Base-by-base conservation (phyloP, 495 filamentous ascomycete genomes). In the Xylaria cubensis region DNA sequence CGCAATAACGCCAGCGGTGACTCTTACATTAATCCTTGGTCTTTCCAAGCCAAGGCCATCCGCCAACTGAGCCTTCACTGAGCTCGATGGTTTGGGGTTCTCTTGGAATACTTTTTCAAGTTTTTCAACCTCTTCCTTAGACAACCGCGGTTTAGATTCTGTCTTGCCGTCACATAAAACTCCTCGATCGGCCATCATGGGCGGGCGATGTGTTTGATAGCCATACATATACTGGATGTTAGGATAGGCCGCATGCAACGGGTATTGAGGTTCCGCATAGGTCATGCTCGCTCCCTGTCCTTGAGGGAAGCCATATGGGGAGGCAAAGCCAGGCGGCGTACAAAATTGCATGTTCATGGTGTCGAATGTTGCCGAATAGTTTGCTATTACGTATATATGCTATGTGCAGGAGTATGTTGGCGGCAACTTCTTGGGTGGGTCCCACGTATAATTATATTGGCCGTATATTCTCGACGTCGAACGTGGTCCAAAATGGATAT, bases 101-200 rank as follows among this genome's bases (percentile, higher is more conserved):
- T 92, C 88, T 73, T 89, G 85, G 75, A 94, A 95, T 59, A 94
- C 89, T 24, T 87, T 84, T 76, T 95, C 93, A 64, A 95, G 80
- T 26, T 90, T 87, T 72, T 93, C 92, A 34, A 94, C 90, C 83
- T 95, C 93, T 69, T 94, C 92, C 81, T 93, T 94, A 59, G 92
- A 91, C 76, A 95, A 85, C 32, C 92, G 86, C 15, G 93, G 92
- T 59, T 88, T 88, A 7, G 86, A 85, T 67, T 89, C 87, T 61
- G 84, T 83, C 77, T 83, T 84, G 26, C 76, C 69, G 8, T 79
- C 76, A 53, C 67, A 69, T 46, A 76, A 53, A 7, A 44, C 55
- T 46, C 55, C 71, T 26, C 74, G 71, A 9, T 78, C 76, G 61
- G 73, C n/a, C 53, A 78, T 64, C 53, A 76, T 64, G 17, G 77